Conservation (phyloP, 176 grass and related monocot species). For the Microstegium vimineum region DNA sequence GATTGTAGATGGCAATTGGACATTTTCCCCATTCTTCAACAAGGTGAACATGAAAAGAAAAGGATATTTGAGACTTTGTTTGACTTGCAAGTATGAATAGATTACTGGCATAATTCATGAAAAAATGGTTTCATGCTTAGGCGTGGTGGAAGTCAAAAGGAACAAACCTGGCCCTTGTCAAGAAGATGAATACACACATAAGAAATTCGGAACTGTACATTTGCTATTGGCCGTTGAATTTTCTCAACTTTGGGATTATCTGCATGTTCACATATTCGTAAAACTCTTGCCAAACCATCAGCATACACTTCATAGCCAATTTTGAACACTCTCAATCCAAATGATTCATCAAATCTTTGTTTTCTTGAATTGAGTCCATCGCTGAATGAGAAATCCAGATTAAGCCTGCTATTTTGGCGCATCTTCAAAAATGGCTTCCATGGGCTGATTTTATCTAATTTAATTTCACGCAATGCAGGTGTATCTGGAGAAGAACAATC, state of each 20-base stretch:
- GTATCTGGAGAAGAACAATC: constrained; percentile 55
- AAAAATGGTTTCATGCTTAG: background rate
- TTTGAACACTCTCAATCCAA: constrained; percentile 46
- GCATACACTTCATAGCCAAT: constrained; percentile 88
- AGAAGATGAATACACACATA: constrained; percentile 70
- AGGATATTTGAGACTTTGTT: background rate
- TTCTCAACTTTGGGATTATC: constrained; percentile 50
- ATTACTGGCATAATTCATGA: background rate
- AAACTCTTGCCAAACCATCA: constrained; percentile 72
- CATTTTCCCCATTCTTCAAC: constrained; percentile 45
- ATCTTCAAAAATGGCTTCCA: constrained; percentile 85
- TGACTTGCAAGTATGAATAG: background rate
- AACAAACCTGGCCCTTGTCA: constrained; percentile 71
- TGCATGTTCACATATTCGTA: constrained; percentile 54
- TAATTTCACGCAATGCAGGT: constrained; percentile 81
- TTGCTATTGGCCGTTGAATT: constrained; percentile 44
- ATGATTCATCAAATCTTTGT: constrained; percentile 52
- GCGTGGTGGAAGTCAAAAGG: background rate
- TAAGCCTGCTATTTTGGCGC: constrained; percentile 55
- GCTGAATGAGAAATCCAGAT: constrained; percentile 57
- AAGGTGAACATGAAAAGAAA: constrained; percentile 35
- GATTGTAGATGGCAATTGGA: constrained; percentile 37
- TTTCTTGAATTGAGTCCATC: constrained; percentile 49
- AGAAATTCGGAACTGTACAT: constrained; percentile 54
- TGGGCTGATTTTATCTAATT: constrained; percentile 71